A percentile compares a stretch with the other conserved stretches of the same genome.
These are phyloP conservation scores for Letharia lupina DNA, from an alignment of 495 filamentous ascomycete genomes.

Conservation along the genomic window DNA sequence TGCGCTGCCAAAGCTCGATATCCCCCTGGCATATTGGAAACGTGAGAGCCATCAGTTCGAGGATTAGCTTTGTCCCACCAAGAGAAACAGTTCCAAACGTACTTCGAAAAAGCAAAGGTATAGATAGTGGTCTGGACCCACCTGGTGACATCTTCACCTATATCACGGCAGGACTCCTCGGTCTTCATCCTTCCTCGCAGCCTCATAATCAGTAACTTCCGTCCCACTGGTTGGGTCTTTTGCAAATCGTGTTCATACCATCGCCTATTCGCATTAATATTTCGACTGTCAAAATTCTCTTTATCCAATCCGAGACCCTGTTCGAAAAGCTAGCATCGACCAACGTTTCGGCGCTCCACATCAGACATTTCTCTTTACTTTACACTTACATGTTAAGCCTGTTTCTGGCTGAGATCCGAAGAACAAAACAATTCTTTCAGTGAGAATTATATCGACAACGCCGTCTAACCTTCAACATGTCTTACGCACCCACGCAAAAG, in stretches of 20 bases:
- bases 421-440: not conserved
- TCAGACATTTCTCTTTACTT: not conserved
- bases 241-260: not conserved
- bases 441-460: not conserved
- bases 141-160: constrained; percentile 1
- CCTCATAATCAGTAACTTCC: constrained; percentile 10
- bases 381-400: not conserved
- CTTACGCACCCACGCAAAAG: constrained; percentile 23
- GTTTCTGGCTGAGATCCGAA: not conserved
- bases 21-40: constrained; percentile 6
- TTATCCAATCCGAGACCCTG: constrained; percentile 5
- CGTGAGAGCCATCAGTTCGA: constrained; percentile 1
- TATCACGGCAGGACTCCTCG: constrained; percentile 19
- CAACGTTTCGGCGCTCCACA: constrained; percentile 1
- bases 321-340: not conserved
- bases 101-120: not conserved
- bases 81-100: constrained; percentile 10
- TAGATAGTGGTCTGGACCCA: constrained; percentile 17
- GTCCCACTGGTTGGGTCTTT: constrained; percentile 18
- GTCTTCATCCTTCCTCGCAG: constrained; percentile 14
- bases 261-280: constrained; percentile 16
- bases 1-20: constrained; percentile 12
- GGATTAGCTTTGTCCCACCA: not conserved
- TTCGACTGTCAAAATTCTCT: constrained; percentile 4
- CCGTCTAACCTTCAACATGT: not conserved